Base-by-base conservation (phyloP, 208 protist genomes). In the Crithidia sp. region DNA sequence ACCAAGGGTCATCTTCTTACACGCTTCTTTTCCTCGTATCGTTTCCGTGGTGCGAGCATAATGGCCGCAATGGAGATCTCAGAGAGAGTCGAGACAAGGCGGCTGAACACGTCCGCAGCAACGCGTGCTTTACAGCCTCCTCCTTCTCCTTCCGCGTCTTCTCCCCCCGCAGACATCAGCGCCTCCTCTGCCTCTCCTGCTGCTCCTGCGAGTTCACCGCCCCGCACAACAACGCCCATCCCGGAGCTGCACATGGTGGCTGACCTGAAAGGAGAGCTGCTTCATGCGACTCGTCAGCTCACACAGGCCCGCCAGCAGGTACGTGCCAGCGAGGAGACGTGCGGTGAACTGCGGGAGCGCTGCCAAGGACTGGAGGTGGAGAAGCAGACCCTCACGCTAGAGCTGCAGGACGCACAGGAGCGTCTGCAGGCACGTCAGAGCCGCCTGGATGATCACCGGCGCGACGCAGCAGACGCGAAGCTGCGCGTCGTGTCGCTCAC, bases 391-490 rank as follows among this genome's bases (percentile, higher is more conserved):
- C 56, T 80, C 13, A 45, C 50, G 41, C 64, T 67, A 1, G 83
- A 88, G 61, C 57, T 90, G 61, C 45, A 76, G 39, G 88, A 93
- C 16, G 55, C 71, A 43, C 64, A 71, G 17, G 78, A 78, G 2
- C 85, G 82, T 7, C 79, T 86, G 53, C 55, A 45, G 45, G 70
- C 41, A 4, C 37, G 72, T 3, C 71, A 71, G 55, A 54, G 76
- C 2, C 69, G 56, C 13, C 44, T 85, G 12, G 85, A 91, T 39
- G 63, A 82, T 28, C 82, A 86, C 50, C 81, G 83, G 28, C 76
- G 77, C 52, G 85, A 86, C 6, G 50, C 81, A 0, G 75, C 57
- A 8, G 76, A 85, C 10, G 72, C 81, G 9, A 77, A 77, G 37
- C 68, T 94, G 55, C 14, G 43, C 14, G 62, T 80, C 10, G 71